A percentile compares a stretch with the other conserved stretches of the same genome.
Evolutionary conservation across 306 rosid species (phyloP).

Genomic region (Cercis canadensis): DNA sequence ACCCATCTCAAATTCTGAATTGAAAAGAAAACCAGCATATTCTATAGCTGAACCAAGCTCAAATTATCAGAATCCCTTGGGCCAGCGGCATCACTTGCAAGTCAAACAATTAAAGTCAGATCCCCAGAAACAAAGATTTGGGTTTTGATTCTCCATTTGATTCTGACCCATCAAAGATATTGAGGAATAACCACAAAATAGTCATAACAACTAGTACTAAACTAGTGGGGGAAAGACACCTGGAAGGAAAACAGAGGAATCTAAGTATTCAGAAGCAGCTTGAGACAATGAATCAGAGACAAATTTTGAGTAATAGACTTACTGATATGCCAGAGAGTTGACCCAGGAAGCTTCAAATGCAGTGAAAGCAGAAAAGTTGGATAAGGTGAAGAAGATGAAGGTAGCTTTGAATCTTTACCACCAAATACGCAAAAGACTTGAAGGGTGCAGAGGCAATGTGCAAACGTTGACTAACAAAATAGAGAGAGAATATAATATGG

Average conservation of each 20-base stretch:
- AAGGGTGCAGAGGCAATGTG: slow-evolving; percentile 20
- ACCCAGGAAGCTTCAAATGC: slow-evolving; percentile 32
- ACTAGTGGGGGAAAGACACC: background rate
- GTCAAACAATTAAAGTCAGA: slow-evolving; percentile 37
- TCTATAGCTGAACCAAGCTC: slow-evolving; percentile 24
- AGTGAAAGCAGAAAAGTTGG: slow-evolving; percentile 22
- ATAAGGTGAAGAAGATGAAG: slow-evolving; percentile 32
- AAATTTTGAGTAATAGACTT: slow-evolving; percentile 25
- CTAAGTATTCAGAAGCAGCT: slow-evolving; percentile 34
- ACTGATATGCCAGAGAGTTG: slow-evolving; percentile 21
- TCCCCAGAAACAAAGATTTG: slow-evolving; percentile 27
- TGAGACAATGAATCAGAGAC: slow-evolving; percentile 31
- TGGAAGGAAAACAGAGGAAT: slow-evolving; percentile 5
- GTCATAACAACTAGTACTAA: slow-evolving; percentile 9
- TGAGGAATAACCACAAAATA: slow-evolving; percentile 17
- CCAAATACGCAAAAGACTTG: slow-evolving; percentile 23
- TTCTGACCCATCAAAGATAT: slow-evolving; percentile 31
- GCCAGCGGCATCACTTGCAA: slow-evolving; percentile 40
- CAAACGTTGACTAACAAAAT: slow-evolving; percentile 38
- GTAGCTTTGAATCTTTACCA: background rate
- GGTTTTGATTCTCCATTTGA: too few relatives aligned
- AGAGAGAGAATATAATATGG: background rate
- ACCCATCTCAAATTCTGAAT: background rate
- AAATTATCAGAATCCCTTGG: slow-evolving; percentile 30
- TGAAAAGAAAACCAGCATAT: slow-evolving; percentile 22